phyloP scores from a whole-genome alignment of 306 rosid genomes.

The Dryas octopetala region DNA sequence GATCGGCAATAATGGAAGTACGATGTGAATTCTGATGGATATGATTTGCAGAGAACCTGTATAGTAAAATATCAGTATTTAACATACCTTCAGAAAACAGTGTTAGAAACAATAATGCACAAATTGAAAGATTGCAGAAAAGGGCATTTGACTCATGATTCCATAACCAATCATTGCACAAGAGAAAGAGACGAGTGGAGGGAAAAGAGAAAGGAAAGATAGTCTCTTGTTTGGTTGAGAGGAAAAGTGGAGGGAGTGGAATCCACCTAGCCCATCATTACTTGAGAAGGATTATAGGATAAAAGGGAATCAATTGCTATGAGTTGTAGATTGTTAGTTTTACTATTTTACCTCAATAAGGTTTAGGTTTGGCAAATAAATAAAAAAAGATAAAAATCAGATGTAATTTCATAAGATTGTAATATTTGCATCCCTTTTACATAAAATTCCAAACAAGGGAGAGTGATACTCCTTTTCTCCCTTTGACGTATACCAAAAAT shows the following conservation, averaged over 20 bases:
- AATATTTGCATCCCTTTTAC: not conserved
- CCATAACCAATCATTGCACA: not conserved
- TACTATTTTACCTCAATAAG: not conserved
- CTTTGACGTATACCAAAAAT: not conserved
- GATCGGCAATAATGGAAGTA: conserved; percentile 94
- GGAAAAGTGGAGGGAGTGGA: not conserved
- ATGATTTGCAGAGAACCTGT: conserved; percentile 84
- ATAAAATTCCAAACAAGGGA: not conserved
- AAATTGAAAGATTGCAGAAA: not conserved
- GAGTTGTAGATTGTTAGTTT: conserved; percentile 2
- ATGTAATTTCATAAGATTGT: not conserved
- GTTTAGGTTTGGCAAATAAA: not conserved
- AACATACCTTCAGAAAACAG: not conserved
- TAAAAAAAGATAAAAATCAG: not conserved
- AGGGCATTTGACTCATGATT: no score
- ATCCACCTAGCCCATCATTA: not conserved
- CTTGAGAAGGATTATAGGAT: no score
- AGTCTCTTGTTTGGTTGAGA: not conserved
- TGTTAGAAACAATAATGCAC: not conserved
- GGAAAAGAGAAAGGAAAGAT: not conserved
- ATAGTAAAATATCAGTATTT: conserved; percentile 5
- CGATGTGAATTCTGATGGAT: conserved; percentile 85
- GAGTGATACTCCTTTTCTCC: not conserved
- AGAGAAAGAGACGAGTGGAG: not conserved
- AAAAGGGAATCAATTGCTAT: not conserved